Evolutionary conservation across 164 flowering plant genomes (phyloP).

Genomic region (Aristolochia contorta): DNA sequence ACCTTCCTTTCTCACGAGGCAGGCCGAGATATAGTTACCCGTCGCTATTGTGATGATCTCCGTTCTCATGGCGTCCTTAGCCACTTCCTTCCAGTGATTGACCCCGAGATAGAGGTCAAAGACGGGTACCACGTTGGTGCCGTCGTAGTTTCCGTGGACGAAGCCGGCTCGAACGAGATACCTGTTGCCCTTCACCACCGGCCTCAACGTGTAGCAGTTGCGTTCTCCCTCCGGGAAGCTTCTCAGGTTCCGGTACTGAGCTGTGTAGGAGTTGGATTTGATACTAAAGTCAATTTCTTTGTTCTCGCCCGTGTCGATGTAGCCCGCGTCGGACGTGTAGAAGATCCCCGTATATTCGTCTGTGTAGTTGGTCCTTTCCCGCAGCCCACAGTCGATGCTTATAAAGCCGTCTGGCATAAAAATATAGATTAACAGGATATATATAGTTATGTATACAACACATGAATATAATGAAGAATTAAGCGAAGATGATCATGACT

Average conservation of each 20-base stretch:
- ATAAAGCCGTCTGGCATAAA: constrained; percentile 3
- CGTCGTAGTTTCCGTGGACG: constrained; percentile 47
- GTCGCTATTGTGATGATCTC: constrained; percentile 26
- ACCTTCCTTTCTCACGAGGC: constrained; percentile 31
- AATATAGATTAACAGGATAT: too few relatives aligned
- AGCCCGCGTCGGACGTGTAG: constrained; percentile 5
- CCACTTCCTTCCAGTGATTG: constrained; percentile 22
- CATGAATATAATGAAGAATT: too few relatives aligned
- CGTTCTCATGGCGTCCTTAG: background rate
- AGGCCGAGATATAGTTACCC: constrained; percentile 15
- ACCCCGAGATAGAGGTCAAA: constrained; percentile 37
- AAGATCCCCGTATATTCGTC: background rate
- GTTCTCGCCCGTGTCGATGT: constrained; percentile 2
- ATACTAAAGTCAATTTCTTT: background rate
- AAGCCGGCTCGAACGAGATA: constrained; percentile 40
- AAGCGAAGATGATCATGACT: too few relatives aligned
- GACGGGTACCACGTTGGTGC: constrained; percentile 10
- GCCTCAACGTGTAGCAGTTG: constrained; percentile 6
- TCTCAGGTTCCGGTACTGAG: constrained; percentile 2
- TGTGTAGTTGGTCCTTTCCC: background rate
- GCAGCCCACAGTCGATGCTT: constrained; percentile 7
- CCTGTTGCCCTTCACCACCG: constrained; percentile 3
- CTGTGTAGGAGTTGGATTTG: background rate
- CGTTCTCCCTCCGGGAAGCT: constrained; percentile 6
- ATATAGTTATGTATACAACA: too few relatives aligned